Percentiles rank a stretch among this genome's conserved stretches.
Evolutionary conservation across 805 yeast genomes (phyloP).

Genomic region (Lachancea kluyveri): DNA sequence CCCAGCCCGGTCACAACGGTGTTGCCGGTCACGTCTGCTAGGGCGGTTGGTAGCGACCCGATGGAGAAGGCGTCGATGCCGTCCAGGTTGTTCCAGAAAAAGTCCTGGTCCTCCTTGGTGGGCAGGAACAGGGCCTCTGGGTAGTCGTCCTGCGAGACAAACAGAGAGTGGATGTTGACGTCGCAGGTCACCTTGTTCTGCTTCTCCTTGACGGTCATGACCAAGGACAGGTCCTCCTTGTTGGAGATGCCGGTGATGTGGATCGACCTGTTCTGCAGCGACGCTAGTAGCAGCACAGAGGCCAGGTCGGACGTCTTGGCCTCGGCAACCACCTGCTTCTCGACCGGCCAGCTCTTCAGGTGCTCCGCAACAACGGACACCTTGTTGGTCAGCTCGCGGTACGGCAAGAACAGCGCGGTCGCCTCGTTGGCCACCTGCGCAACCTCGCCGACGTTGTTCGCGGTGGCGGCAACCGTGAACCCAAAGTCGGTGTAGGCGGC

Average conservation of each 20-base stretch:
- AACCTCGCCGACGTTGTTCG: conserved; percentile 55
- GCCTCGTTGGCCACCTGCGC: conserved; percentile 58
- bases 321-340: conserved; percentile 84
- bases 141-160: conserved; percentile 65
- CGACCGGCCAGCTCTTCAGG: conserved; percentile 75
- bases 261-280: conserved; percentile 75
- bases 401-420: conserved; percentile 77
- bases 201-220: conserved; percentile 79
- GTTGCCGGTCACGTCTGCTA: conserved; percentile 61
- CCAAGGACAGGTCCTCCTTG: conserved; percentile 75
- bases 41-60: conserved; percentile 68
- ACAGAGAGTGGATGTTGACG: conserved; percentile 73
- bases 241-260: conserved; percentile 85
- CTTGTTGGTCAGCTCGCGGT: conserved; percentile 62
- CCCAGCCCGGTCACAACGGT: conserved; percentile 68
- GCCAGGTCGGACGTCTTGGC: conserved; percentile 90
- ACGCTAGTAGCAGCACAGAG: conserved; percentile 82
- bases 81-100: conserved; percentile 70
- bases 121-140: conserved; percentile 73
- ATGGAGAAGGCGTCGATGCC: conserved; percentile 81
- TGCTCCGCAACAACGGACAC: conserved; percentile 77
- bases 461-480: conserved; percentile 77
- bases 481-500: conserved; percentile 77
- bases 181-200: conserved; percentile 83
- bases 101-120: conserved; percentile 70